A percentile compares a stretch with the other conserved stretches of the same genome.
phyloP scores from a whole-genome alignment of 768 basidiomycete genomes.

The Gloeophyllum trabeum region DNA sequence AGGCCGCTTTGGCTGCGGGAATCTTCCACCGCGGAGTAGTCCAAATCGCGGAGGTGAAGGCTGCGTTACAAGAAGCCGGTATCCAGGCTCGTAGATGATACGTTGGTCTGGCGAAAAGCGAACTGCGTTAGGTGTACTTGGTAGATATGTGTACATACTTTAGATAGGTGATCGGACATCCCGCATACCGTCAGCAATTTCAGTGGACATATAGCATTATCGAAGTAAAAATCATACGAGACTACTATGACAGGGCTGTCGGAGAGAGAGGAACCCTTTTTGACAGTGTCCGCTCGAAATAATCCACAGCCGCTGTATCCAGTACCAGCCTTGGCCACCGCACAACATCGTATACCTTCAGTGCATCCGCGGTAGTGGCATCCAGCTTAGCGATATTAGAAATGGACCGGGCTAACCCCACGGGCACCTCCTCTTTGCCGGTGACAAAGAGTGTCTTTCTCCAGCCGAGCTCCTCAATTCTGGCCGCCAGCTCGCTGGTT shows the following conservation, averaged over 20 bases:
- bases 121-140: too few relatives aligned
- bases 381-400: conserved; percentile 65
- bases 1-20: conserved; percentile 92
- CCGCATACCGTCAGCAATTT: too few relatives aligned
- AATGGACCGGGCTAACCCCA: conserved; percentile 47
- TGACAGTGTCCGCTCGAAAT: conserved; percentile 55
- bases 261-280: conserved; percentile 5
- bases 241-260: neutral
- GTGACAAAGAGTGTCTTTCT: conserved; percentile 70
- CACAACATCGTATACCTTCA: conserved; percentile 75
- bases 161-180: too few relatives aligned
- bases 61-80: conserved; percentile 28
- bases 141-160: too few relatives aligned
- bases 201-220: too few relatives aligned
- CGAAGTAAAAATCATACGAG: too few relatives aligned
- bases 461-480: conserved; percentile 56
- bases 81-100: conserved; percentile 37
- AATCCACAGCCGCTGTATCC: conserved; percentile 76
- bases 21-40: conserved; percentile 95
- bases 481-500: conserved; percentile 53
- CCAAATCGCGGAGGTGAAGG: conserved; percentile 71
- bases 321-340: conserved; percentile 76
- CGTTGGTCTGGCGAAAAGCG: conserved; percentile 6
- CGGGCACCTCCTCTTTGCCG: conserved; percentile 42
- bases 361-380: conserved; percentile 48